Percentiles rank a stretch among this genome's conserved stretches.
phyloP scores from a whole-genome alignment of 805 yeast species.

The Pichia membranifaciens region DNA sequence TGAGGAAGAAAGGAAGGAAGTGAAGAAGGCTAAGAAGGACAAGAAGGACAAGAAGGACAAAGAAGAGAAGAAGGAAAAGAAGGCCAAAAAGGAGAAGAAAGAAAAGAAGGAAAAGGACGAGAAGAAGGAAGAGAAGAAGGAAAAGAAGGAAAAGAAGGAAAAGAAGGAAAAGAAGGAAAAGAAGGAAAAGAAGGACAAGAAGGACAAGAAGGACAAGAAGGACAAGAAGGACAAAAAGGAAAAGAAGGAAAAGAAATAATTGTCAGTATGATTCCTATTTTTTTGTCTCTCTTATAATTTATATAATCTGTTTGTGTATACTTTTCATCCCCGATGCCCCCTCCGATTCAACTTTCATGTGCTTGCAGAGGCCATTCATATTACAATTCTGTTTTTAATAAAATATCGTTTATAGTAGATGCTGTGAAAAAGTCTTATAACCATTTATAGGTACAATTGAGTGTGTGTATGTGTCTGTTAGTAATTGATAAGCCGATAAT shows the following conservation, averaged over 20 bases:
- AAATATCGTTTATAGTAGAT: background rate
- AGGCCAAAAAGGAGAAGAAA: constrained; percentile 29
- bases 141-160: constrained; percentile 11
- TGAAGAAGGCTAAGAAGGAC: constrained; percentile 23
- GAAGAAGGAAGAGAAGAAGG: constrained; percentile 10
- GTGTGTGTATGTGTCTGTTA: too few species aligned
- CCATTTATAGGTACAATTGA: too few species aligned
- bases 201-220: constrained; percentile 29
- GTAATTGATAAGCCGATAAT: too few species aligned
- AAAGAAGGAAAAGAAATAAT: constrained; percentile 17
- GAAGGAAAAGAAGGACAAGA: constrained; percentile 30
- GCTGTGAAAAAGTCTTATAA: too few species aligned
- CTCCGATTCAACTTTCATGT: background rate
- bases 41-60: constrained; percentile 23
- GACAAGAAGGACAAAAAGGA: constrained; percentile 25
- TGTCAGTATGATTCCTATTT: background rate
- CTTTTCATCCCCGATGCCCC: background rate
- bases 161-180: constrained; percentile 28
- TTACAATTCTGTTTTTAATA: constrained; percentile 10
- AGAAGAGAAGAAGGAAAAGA: constrained; percentile 30
- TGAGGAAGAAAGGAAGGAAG: constrained; percentile 20
- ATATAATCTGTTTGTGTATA: constrained; percentile 4
- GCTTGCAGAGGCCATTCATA: background rate
- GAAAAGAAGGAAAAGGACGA: constrained; percentile 23
- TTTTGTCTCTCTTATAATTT: background rate